Conservation (phyloP, 2,329 filamentous ascomycete species). For the Pyrenochaeta sp. region DNA sequence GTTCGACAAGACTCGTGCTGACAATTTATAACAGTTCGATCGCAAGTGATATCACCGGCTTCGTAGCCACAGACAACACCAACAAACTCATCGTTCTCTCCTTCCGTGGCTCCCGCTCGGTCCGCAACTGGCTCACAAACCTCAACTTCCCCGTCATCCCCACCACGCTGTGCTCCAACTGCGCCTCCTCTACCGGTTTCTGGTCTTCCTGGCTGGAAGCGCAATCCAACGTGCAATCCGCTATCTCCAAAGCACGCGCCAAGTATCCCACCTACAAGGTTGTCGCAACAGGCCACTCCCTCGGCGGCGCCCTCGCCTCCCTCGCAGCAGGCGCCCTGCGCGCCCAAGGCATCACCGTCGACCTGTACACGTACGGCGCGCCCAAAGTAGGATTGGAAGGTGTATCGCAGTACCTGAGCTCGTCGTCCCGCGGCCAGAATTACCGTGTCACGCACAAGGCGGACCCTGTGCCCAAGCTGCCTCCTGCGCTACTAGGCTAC, state of each 20-base stretch:
- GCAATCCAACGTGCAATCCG: constrained; percentile 49
- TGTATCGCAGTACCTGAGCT: constrained; percentile 62
- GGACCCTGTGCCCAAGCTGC: constrained; percentile 74
- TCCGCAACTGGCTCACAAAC: constrained; percentile 70
- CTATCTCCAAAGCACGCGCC: constrained; percentile 54
- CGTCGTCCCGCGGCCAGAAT: constrained; percentile 59
- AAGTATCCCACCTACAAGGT: constrained; percentile 62
- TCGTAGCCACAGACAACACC: constrained; percentile 55
- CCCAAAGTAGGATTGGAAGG: constrained; percentile 69
- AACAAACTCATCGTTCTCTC: constrained; percentile 65
- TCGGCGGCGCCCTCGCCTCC: constrained; percentile 70
- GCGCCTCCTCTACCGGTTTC: constrained; percentile 67
- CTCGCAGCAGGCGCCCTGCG: constrained; percentile 67
- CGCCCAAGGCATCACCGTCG: constrained; percentile 54
- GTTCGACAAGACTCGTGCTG: too few relatives aligned
- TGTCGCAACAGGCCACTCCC: constrained; percentile 71
- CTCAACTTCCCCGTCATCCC: constrained; percentile 53
- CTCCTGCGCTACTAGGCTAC: constrained; percentile 67
- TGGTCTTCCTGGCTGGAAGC: constrained; percentile 66
- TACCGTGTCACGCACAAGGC: constrained; percentile 71
- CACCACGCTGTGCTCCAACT: constrained; percentile 55
- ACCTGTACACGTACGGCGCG: constrained; percentile 72
- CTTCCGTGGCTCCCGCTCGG: constrained; percentile 65
- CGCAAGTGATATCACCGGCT: constrained; percentile 56
- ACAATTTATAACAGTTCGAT: too few relatives aligned